A percentile compares a stretch with the other conserved stretches of the same genome.
These are phyloP conservation scores for Proliferodiscus dingleyae DNA, from an alignment of 2,329 filamentous ascomycete species.

Conservation along the genomic window DNA sequence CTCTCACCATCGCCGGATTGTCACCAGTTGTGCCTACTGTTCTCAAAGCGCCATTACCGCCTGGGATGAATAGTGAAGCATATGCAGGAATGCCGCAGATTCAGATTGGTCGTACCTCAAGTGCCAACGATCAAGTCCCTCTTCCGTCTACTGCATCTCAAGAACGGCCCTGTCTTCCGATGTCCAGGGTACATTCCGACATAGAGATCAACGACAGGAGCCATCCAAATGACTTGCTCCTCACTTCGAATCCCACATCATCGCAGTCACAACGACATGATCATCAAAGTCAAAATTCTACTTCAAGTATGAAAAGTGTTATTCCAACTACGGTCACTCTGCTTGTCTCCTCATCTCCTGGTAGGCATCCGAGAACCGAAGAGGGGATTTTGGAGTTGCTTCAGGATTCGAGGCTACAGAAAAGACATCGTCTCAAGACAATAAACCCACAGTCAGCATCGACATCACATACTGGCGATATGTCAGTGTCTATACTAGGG, in stretches of 20 bases:
- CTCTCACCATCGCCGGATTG: background rate
- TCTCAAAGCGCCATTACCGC: background rate
- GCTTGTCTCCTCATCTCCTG: background rate
- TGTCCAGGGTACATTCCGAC: background rate
- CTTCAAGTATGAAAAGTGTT: background rate
- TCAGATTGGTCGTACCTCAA: background rate
- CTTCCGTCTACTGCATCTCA: background rate
- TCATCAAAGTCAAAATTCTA: background rate
- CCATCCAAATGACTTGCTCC: too few relatives aligned
- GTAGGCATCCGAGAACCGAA: background rate
- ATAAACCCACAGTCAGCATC: background rate
- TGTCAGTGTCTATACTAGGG: background rate
- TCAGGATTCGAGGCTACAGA: too few relatives aligned
- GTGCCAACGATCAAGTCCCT: background rate
- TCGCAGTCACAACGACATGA: too few relatives aligned
- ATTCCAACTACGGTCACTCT: background rate
- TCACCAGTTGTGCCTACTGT: background rate
- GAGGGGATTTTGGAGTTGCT: too few relatives aligned
- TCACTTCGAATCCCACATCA: too few relatives aligned
- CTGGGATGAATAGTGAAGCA: background rate
- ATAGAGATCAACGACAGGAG: too few relatives aligned
- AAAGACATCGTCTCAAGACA: background rate
- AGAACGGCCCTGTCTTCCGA: background rate
- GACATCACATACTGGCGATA: background rate
- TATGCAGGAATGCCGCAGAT: background rate